phyloP scores from a whole-genome alignment of 2,329 filamentous ascomycete genomes.

The Ampelomyces quisqualis region DNA sequence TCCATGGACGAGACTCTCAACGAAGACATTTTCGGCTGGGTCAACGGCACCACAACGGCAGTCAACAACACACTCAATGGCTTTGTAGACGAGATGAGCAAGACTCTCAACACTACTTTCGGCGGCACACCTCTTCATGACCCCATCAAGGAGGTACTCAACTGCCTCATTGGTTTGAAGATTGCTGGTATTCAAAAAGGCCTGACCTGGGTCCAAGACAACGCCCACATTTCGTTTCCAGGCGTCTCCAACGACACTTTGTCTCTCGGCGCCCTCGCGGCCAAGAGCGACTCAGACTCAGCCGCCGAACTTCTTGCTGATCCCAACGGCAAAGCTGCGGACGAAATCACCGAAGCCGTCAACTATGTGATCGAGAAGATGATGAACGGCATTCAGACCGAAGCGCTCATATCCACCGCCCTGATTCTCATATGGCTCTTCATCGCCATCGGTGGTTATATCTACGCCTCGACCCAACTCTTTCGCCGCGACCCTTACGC shows the following conservation, averaged over 20 bases:
- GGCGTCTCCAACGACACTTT: constrained; percentile 77
- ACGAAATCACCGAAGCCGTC: constrained; percentile 79
- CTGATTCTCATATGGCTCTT: constrained; percentile 77
- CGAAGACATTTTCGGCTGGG: constrained; percentile 80
- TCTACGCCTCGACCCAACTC: constrained; percentile 65
- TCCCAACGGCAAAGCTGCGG: constrained; percentile 69
- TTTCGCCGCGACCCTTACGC: constrained; percentile 63
- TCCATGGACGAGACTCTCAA: constrained; percentile 73
- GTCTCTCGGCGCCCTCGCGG: constrained; percentile 69
- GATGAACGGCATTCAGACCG: constrained; percentile 66
- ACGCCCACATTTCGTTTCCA: constrained; percentile 82
- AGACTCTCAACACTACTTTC: constrained; percentile 74
- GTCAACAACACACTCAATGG: constrained; percentile 82
- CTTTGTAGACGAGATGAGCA: constrained; percentile 76
- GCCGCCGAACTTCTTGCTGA: constrained; percentile 75
- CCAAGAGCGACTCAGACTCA: constrained; percentile 52
- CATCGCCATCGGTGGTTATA: constrained; percentile 71
- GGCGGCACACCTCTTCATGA: constrained; percentile 77
- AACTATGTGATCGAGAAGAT: constrained; percentile 68
- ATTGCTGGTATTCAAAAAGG: constrained; percentile 80
- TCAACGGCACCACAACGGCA: constrained; percentile 76
- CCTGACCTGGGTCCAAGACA: constrained; percentile 88
- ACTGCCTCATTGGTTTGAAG: constrained; percentile 87
- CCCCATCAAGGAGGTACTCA: constrained; percentile 75
- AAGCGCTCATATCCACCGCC: constrained; percentile 75